phyloP scores from a whole-genome alignment of 495 filamentous ascomycete genomes.

The Hypoxylon fragiforme region DNA sequence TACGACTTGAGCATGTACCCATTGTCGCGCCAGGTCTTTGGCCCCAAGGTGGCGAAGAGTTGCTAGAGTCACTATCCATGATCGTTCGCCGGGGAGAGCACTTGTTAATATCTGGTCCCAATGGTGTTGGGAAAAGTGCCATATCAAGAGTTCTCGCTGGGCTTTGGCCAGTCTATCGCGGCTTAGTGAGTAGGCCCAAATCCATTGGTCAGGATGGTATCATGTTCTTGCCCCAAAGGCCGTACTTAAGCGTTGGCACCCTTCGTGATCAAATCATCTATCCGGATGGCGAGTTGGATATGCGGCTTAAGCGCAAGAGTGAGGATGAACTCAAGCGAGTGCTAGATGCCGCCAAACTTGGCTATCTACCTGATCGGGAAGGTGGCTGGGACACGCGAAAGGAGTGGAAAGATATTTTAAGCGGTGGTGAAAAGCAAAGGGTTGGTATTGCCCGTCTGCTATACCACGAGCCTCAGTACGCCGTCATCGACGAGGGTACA shows the following conservation, averaged over 20 bases:
- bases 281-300: slow-evolving; percentile 90
- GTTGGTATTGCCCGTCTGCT: slow-evolving; percentile 86
- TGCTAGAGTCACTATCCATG: slow-evolving; percentile 85
- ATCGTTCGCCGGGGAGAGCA: slow-evolving; percentile 89
- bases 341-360: slow-evolving; percentile 80
- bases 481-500: slow-evolving; percentile 93
- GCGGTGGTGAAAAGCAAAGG: slow-evolving; percentile 97
- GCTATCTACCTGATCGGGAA: slow-evolving; percentile 88
- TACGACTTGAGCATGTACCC: slow-evolving; percentile 91
- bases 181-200: slow-evolving; percentile 82
- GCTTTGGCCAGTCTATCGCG: slow-evolving; percentile 95
- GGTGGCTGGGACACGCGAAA: slow-evolving; percentile 96
- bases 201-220: slow-evolving; percentile 82
- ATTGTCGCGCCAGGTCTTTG: slow-evolving; percentile 83
- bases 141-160: slow-evolving; percentile 89
- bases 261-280: slow-evolving; percentile 98
- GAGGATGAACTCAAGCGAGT: slow-evolving; percentile 75
- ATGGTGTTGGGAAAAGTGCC: slow-evolving; percentile 91
- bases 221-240: slow-evolving; percentile 96
- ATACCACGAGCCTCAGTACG: slow-evolving; percentile 94
- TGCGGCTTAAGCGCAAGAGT: slow-evolving; percentile 75
- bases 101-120: slow-evolving; percentile 90
- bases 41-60: slow-evolving; percentile 84
- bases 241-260: slow-evolving; percentile 93
- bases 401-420: slow-evolving; percentile 97